Base-by-base conservation (phyloP, 176 grass and related monocot genomes). In the Pontederia paniculata region DNA sequence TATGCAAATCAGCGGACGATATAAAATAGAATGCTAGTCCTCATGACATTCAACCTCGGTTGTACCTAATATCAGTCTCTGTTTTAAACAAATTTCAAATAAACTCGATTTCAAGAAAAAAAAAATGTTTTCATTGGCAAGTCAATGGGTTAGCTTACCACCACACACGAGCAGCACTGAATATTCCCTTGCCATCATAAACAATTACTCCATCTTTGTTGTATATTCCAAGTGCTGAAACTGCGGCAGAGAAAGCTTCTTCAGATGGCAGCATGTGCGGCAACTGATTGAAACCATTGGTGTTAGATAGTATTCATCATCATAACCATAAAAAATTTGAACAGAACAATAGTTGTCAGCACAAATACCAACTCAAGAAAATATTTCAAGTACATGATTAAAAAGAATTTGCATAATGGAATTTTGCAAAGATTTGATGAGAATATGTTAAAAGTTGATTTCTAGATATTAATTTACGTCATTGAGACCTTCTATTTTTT, bases 161-260 rank as follows among this genome's bases (percentile, higher is more conserved):
- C 93, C 93, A 98, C 74, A 98, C 83, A 57, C 83, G 77, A 59
- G 93, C 73, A 9, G 86, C 86, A 72, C 83, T 91, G 62, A 69
- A 98, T 23, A 81, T 65, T 9, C 86, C 93, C 44, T 98, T 98
- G 60, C 74, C 79, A 66, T 98, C 93, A 84, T 91, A 98, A 70
- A 98, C 59, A 73, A 98, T 69, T 45, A 98, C 60, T 70, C 66
- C 72, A 67, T 98, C 86, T 13, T 81, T 63, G 44, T 98, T 84
- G 45, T 57, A 74, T 16, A 97, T 82, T 74, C 49, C 86, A 57
- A 98, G 80, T 51, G 73, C 71, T 17, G 86, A 87, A 75, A 88
- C 54, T 49, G 75, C 80, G 54, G 77, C 86, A 63, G 80, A 71
- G 70, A 98, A 98, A 70, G 86, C 80, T 50, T 81, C 80, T 79